Conservation (phyloP, 805 yeast species). For the Lipomyces orientalis region DNA sequence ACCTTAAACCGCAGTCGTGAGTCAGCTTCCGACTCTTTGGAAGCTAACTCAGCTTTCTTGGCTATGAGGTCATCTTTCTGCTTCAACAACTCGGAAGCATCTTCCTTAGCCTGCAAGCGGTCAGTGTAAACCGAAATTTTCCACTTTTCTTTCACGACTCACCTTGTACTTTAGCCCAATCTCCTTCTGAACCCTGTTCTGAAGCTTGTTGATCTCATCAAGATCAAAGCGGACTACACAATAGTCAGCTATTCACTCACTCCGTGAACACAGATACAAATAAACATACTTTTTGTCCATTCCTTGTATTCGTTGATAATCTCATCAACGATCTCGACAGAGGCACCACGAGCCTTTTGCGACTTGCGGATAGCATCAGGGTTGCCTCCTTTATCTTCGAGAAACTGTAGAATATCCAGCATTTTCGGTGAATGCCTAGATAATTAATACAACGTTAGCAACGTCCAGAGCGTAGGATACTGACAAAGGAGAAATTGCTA, state of each 20-base stretch:
- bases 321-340: conserved; percentile 95
- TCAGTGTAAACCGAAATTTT: conserved; percentile 1
- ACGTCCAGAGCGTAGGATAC: not conserved
- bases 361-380: conserved; percentile 87
- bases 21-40: conserved; percentile 81
- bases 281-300: conserved; percentile 70
- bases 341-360: conserved; percentile 91
- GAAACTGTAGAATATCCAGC: conserved; percentile 92
- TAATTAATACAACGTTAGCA: not conserved
- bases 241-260: not conserved
- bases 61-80: conserved; percentile 77
- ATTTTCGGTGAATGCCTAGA: conserved; percentile 48
- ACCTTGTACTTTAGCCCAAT: conserved; percentile 86
- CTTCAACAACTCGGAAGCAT: conserved; percentile 80
- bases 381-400: conserved; percentile 96
- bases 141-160: not conserved
- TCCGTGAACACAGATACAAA: not conserved
- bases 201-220: conserved; percentile 86
- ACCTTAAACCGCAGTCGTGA: conserved; percentile 75
- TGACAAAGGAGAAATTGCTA: not conserved
- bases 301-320: conserved; percentile 87
- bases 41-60: conserved; percentile 69
- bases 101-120: conserved; percentile 73
- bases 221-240: conserved; percentile 71
- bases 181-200: conserved; percentile 88